phyloP scores from a whole-genome alignment of 106 monocot genomes.

The Dendrobium nobile region DNA sequence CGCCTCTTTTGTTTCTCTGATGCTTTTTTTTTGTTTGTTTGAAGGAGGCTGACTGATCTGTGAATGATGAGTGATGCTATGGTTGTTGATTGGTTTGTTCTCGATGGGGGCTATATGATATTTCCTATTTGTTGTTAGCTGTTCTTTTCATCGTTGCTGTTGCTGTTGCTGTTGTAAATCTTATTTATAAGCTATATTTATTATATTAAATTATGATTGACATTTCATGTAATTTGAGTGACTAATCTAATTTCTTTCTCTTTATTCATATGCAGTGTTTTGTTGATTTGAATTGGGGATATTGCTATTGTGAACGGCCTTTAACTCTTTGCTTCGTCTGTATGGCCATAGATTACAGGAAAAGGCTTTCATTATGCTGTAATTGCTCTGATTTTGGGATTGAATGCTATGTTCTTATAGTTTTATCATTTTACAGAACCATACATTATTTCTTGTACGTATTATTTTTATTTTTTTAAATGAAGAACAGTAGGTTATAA shows the following conservation, averaged over 20 bases:
- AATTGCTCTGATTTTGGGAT: neutral
- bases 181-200: neutral
- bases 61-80: neutral
- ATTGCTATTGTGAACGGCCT: neutral
- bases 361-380: neutral
- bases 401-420: neutral
- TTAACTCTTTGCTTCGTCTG: neutral
- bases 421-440: too few species aligned
- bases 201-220: neutral
- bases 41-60: neutral
- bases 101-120: neutral
- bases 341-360: too few species aligned
- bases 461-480: too few species aligned
- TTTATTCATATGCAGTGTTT: too few species aligned
- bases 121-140: neutral
- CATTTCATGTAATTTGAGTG: neutral
- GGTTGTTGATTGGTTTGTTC: neutral
- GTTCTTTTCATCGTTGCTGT: neutral
- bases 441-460: too few species aligned
- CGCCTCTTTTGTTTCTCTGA: neutral
- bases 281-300: neutral
- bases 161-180: neutral
- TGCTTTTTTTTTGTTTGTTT: neutral
- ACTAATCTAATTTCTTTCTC: too few species aligned
- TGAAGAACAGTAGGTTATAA: too few species aligned